These are phyloP conservation scores for Volvox reticuliferus DNA, from an alignment of 139 green algal species.

Conservation along the genomic window DNA sequence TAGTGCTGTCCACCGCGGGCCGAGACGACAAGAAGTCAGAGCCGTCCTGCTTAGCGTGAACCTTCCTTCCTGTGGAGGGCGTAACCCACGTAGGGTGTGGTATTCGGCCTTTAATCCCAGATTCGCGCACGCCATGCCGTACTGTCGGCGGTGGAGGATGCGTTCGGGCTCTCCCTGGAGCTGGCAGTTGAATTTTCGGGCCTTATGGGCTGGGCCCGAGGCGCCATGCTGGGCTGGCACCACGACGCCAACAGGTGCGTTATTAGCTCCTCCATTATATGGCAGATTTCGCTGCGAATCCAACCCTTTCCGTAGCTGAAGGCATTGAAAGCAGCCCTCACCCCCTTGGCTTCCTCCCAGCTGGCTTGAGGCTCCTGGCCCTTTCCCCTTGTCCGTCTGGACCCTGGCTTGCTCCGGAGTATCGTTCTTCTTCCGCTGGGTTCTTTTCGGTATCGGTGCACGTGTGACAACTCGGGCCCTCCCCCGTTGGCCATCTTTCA, in stretches of 20 bases:
- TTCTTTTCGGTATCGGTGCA: no score
- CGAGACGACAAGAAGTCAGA: neutral
- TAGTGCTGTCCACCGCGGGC: neutral
- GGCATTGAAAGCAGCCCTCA: no score
- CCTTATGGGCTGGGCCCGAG: conserved; percentile 51
- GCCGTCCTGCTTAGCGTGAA: neutral
- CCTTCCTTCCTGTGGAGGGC: neutral
- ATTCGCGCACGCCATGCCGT: conserved; percentile 29
- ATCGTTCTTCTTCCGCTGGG: no score
- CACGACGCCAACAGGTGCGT: conserved; percentile 53
- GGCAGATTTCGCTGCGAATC: neutral
- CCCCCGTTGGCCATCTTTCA: neutral
- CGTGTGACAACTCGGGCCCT: neutral
- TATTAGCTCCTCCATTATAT: neutral
- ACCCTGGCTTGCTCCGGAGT: no score
- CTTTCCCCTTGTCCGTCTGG: no score
- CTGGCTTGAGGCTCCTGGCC: no score
- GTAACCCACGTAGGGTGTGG: neutral
- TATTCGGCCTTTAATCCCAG: conserved; percentile 5
- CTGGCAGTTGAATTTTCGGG: conserved; percentile 23
- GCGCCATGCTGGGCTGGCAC: conserved; percentile 49
- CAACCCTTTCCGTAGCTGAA: no score
- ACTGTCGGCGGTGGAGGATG: conserved; percentile 39
- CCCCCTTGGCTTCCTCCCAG: no score
- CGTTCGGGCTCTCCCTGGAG: conserved; percentile 42